Conservation (phyloP, 108 stramenopile genomes). For the Craspedostauros australis region DNA sequence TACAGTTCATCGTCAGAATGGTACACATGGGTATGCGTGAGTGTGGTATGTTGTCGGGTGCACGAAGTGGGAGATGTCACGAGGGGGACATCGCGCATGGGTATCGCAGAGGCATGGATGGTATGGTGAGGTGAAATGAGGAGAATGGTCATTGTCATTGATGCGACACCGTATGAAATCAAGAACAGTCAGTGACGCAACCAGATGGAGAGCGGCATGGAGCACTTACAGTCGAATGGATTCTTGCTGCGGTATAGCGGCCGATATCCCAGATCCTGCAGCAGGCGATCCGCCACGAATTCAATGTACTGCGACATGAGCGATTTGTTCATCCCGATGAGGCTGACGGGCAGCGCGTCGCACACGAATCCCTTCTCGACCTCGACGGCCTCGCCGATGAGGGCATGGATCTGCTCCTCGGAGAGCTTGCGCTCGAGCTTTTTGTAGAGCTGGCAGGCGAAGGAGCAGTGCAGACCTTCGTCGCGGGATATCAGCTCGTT, state of each 20-base stretch:
- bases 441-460: slow-evolving; percentile 94
- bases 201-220: no score
- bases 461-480: slow-evolving; percentile 93
- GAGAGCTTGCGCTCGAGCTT: slow-evolving; percentile 81
- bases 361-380: slow-evolving; percentile 88
- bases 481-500: slow-evolving; percentile 91
- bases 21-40: no score
- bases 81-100: no score
- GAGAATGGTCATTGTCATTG: no score
- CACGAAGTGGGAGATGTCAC: no score
- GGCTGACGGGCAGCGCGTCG: slow-evolving; percentile 83
- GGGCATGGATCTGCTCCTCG: slow-evolving; percentile 62
- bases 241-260: slow-evolving; percentile 78
- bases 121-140: no score
- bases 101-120: no score
- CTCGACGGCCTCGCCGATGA: slow-evolving; percentile 87
- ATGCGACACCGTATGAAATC: no score
- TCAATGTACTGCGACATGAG: slow-evolving; percentile 92
- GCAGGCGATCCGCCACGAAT: slow-evolving; percentile 85
- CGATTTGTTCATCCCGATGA: slow-evolving; percentile 89
- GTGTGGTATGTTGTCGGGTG: no score
- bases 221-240: slow-evolving; percentile 89
- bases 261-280: slow-evolving; percentile 69
- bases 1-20: no score
- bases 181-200: no score